phyloP scores from a whole-genome alignment of 2,329 filamentous ascomycete species.

The Trichoderma aggressivum region DNA sequence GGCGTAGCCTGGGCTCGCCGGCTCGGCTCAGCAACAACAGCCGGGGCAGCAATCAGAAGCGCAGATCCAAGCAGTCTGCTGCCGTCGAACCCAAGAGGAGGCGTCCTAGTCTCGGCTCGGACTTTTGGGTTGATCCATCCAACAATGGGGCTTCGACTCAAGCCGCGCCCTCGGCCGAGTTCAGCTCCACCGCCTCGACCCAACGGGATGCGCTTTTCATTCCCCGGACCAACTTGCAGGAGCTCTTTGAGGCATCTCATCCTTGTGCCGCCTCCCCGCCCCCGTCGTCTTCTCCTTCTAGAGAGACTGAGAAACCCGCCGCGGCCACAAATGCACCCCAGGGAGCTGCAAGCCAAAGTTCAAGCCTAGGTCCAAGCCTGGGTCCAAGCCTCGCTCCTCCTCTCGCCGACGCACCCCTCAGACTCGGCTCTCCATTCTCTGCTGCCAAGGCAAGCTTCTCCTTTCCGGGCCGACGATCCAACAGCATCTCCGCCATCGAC shows the following conservation, averaged over 20 bases:
- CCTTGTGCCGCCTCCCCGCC: conserved; percentile 12
- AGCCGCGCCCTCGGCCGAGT: conserved; percentile 28
- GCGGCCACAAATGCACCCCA: not conserved
- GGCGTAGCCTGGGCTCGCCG: conserved; percentile 52
- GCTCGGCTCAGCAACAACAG: conserved; percentile 45
- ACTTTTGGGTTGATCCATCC: conserved; percentile 51
- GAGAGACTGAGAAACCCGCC: not conserved
- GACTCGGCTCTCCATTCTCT: conserved; percentile 59
- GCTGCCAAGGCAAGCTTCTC: conserved; percentile 52
- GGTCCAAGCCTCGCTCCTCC: conserved; percentile 28
- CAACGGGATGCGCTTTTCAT: conserved; percentile 39
- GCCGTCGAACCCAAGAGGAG: conserved; percentile 48
- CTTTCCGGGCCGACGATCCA: conserved; percentile 56
- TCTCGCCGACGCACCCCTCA: conserved; percentile 38
- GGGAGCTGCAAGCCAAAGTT: not conserved
- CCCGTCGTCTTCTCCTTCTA: not conserved
- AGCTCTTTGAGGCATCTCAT: conserved; percentile 37
- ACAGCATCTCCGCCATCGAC: conserved; percentile 45
- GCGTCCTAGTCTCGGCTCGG: conserved; percentile 53
- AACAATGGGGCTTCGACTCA: conserved; percentile 24
- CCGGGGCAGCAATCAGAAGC: conserved; percentile 54
- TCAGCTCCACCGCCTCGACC: conserved; percentile 34
- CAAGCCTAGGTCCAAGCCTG: not conserved
- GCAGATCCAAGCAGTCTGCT: conserved; percentile 45
- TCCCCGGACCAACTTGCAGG: conserved; percentile 41